Percentiles rank a stretch among this genome's conserved stretches.
Conservation (phyloP, 805 yeast species). For the Saccharomyces eubayanus region DNA sequence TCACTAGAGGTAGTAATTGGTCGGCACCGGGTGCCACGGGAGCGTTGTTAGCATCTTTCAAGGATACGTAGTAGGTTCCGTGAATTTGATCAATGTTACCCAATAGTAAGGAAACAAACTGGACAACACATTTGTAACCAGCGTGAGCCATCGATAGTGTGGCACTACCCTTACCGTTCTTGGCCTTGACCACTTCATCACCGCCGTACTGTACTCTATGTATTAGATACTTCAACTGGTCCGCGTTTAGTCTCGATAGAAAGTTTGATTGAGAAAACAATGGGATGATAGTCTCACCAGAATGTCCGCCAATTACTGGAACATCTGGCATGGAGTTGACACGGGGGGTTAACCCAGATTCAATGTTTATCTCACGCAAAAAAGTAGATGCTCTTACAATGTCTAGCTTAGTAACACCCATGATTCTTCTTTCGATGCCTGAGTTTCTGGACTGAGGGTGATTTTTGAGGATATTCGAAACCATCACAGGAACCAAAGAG, state of each 20-base stretch:
- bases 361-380: conserved; percentile 43
- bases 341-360: conserved; percentile 24
- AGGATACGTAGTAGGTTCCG: conserved; percentile 46
- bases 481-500: conserved; percentile 85
- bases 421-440: conserved; percentile 61
- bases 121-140: conserved; percentile 70
- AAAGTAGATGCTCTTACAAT: conserved; percentile 76
- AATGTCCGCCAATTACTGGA: conserved; percentile 89
- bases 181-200: conserved; percentile 93
- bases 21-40: conserved; percentile 25
- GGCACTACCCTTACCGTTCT: conserved; percentile 91
- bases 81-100: conserved; percentile 35
- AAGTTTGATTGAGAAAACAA: conserved; percentile 43
- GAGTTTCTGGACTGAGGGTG: conserved; percentile 36
- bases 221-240: conserved; percentile 49
- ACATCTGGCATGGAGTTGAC: conserved; percentile 45
- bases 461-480: conserved; percentile 58
- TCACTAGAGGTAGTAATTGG: conserved; percentile 11
- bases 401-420: conserved; percentile 88
- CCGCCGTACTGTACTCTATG: conserved; percentile 94
- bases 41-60: conserved; percentile 41
- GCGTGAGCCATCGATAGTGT: conserved; percentile 95
- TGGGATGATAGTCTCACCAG: conserved; percentile 92
- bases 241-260: conserved; percentile 25
- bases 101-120: conserved; percentile 28